Base-by-base conservation (phyloP, 139 green algal genomes). In the Chlamydomonas asymmetrica region DNA sequence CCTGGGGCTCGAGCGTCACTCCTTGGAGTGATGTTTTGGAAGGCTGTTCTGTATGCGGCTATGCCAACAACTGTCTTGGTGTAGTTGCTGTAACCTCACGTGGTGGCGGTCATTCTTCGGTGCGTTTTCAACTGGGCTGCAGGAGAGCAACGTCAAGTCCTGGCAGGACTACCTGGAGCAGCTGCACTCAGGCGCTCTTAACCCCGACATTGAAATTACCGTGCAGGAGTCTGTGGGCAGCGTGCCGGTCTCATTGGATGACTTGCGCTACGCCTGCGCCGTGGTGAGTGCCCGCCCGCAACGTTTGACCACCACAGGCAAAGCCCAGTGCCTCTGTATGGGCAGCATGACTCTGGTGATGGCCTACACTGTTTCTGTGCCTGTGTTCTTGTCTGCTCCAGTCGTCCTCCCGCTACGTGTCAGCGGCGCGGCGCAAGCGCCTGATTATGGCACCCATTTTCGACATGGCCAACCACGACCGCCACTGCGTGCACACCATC, bases 351-450 rank as follows among this genome's bases (percentile, higher is more conserved):
- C n/a, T n/a, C n/a, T n/a, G n/a, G n/a, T n/a, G n/a, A n/a, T n/a
- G n/a, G n/a, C n/a, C n/a, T n/a, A n/a, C n/a, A n/a, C n/a, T n/a
- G n/a, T n/a, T n/a, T n/a, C n/a, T n/a, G n/a, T n/a, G n/a, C n/a
- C n/a, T n/a, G n/a, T n/a, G n/a, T n/a, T n/a, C n/a, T n/a, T n/a
- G n/a, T n/a, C n/a, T n/a, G n/a, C n/a, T n/a, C 7, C 70, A 76
- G 70, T 77, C 71, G 40, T 77, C 71, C 43, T 70, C 71, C 0
- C 71, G 71, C 59, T 77, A 77, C 71, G 71, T 77, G 54, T 77
- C 59, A 1, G 48, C 71, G 0, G 4, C 13, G 16, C 71, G 71
- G 2, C 71, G 71, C 23, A 31, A 34, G 41, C 71, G 71, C 18
- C 45, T 77, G 32, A 23, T 77, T 2, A 77, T 77, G 71, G 71